Evolutionary conservation across 495 filamentous ascomycete genomes (phyloP).

Genomic region (Penicillium simplicissimum): DNA sequence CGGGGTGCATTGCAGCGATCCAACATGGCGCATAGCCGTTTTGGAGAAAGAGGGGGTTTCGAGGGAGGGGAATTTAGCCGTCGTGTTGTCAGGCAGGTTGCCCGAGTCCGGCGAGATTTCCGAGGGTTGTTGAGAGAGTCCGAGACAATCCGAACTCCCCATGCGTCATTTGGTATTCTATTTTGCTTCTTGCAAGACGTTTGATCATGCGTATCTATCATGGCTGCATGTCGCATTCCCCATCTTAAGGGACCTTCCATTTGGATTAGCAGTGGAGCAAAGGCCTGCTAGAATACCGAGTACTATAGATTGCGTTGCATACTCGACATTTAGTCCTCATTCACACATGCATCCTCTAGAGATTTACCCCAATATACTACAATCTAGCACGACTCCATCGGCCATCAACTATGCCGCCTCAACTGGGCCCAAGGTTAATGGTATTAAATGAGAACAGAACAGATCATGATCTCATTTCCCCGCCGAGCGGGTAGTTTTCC

Average conservation of each 20-base stretch:
- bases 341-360: too few species aligned
- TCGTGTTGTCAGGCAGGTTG: constrained; percentile 6
- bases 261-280: constrained; percentile 11
- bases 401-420: not conserved
- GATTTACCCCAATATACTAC: not conserved
- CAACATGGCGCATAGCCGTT: constrained; percentile 21
- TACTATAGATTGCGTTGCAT: not conserved
- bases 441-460: not conserved
- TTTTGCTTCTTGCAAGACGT: not conserved
- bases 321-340: not conserved
- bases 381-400: not conserved
- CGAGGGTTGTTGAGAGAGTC: not conserved
- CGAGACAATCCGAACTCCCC: too few species aligned
- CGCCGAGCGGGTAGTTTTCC: constrained; percentile 11
- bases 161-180: too few species aligned
- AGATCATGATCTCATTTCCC: constrained; percentile 12
- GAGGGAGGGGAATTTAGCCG: constrained; percentile 20
- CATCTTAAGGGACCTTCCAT: not conserved
- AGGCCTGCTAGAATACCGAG: constrained; percentile 2
- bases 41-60: constrained; percentile 11
- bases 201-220: not conserved
- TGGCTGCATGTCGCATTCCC: not conserved
- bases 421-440: not conserved
- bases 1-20: constrained; percentile 23
- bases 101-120: constrained; percentile 19